Base-by-base conservation (phyloP, 352 stramenopile genomes). In the Aphanomyces stellatus region DNA sequence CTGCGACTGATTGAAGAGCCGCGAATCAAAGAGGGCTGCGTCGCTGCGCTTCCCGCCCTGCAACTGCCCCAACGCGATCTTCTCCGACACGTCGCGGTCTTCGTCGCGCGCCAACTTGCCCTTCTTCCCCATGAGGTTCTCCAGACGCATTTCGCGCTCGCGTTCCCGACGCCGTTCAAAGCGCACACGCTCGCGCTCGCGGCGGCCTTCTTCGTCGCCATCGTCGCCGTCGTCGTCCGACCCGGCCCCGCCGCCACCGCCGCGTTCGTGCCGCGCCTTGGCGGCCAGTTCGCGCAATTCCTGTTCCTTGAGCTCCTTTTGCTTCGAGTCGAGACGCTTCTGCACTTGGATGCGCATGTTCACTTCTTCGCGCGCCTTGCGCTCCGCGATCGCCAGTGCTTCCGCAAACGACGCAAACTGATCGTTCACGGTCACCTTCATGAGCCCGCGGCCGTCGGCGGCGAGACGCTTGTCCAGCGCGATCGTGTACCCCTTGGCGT, bases 391-490 rank as follows among this genome's bases (percentile, higher is more conserved):
- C 64, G 98, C 98, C 48, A 99, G 75, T 43, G 90, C 93, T 71
- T 99, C 97, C 1, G 88, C 90, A 46, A 99, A 81, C 28, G 92
- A 97, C 33, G 97, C 97, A 85, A 99, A 99, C 69, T 99, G 98
- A 69, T 98, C 90, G 84, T 99, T 99, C 49, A 99, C 96, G 0
- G 93, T 98, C 30, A 90, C 77, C 66, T 98, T 94, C 68, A 98
- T 86, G 57, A 99, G 81, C 3, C 96, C 95, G 30, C 97, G 88
- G 34, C 97, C 97, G 78, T 99, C 97, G 17, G 96, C 97, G 0
- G 97, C 97, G 19, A 99, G 87, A 31, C 97, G 92, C 82, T 99
- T 99, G 78, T 99, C 97, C 40, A 99, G 77, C 27, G 97, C 96
- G 75, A 99, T 99, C 6, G 97, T 99, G 74, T 99, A 99, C 0